Conservation (phyloP, 2,329 filamentous ascomycete genomes). For the Zymoseptoria pseudotritici region DNA sequence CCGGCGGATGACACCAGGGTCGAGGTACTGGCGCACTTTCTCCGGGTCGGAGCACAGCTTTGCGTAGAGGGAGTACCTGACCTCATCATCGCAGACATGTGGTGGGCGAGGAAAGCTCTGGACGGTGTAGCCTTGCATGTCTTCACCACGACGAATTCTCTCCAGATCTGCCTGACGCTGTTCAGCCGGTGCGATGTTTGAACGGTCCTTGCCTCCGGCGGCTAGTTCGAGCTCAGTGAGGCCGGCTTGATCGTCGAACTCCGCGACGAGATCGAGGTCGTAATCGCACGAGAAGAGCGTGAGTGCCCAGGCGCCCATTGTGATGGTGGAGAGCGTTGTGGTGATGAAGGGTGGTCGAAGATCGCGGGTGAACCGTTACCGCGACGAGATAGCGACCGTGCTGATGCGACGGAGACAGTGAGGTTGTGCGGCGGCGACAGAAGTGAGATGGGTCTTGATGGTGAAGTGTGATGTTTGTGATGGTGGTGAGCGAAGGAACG, state of each 20-base stretch:
- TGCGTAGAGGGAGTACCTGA: slow-evolving; percentile 4
- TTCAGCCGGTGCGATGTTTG: background rate
- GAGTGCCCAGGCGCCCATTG: slow-evolving; percentile 2
- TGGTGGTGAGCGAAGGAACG: background rate
- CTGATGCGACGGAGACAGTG: no score
- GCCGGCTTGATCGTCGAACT: background rate
- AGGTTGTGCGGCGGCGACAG: no score
- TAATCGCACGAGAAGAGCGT: slow-evolving; percentile 5
- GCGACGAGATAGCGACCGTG: no score
- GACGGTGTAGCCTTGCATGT: background rate
- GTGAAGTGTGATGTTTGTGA: background rate
- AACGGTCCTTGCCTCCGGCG: background rate
- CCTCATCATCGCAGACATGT: background rate
- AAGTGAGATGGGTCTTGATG: background rate
- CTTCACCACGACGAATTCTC: background rate
- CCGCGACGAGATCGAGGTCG: slow-evolving; percentile 1
- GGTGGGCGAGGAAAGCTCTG: background rate
- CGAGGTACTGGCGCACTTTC: slow-evolving; percentile 4
- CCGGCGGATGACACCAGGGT: slow-evolving; percentile 3
- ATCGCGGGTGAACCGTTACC: no score
- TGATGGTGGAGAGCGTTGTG: background rate
- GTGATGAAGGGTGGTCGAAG: background rate
- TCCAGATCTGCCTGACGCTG: background rate
- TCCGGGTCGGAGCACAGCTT: slow-evolving; percentile 2
- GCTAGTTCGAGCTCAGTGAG: background rate